A percentile compares a stretch with the other conserved stretches of the same genome.
These are phyloP conservation scores for Pestalotiopsis sp. DNA, from an alignment of 2,329 filamentous ascomycete species.

Conservation along the genomic window DNA sequence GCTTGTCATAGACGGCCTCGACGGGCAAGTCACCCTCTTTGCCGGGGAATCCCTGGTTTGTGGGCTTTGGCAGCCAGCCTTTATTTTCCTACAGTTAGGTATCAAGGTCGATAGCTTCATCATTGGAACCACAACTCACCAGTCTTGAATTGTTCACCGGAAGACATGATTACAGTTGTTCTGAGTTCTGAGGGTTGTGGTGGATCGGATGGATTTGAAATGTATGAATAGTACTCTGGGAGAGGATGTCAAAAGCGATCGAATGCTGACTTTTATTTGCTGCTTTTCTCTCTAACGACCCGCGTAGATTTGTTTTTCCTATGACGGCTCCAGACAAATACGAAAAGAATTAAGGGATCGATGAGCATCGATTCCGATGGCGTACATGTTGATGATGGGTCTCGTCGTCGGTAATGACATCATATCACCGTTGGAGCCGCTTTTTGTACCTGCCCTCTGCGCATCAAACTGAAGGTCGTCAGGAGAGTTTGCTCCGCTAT, in stretches of 20 bases:
- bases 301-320: not conserved
- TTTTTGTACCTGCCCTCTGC: conserved; percentile 1
- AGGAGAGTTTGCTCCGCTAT: conserved; percentile 5
- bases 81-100: not conserved
- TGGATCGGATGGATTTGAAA: not conserved
- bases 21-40: conserved; percentile 52
- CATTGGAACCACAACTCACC: not conserved
- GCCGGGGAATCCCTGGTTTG: conserved; percentile 44
- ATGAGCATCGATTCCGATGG: not conserved
- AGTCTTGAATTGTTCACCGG: conserved; percentile 6
- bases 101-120: not conserved
- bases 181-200: not conserved
- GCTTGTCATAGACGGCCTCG: conserved; percentile 63
- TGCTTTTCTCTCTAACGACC: not conserved
- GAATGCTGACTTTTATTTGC: not conserved
- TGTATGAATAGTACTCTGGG: not conserved
- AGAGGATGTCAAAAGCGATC: not conserved
- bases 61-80: conserved; percentile 31
- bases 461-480: not conserved
- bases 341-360: not conserved
- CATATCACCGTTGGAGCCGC: conserved; percentile 8
- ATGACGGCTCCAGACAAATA: not conserved
- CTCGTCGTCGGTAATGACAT: conserved; percentile 11
- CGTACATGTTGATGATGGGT: conserved; percentile 9
- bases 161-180: conserved; percentile 2